Evolutionary conservation across 2,329 filamentous ascomycete species (phyloP), one percentile per base, ranked within the genome.

Genomic region (Phaeosphaeria sp.): DNA sequence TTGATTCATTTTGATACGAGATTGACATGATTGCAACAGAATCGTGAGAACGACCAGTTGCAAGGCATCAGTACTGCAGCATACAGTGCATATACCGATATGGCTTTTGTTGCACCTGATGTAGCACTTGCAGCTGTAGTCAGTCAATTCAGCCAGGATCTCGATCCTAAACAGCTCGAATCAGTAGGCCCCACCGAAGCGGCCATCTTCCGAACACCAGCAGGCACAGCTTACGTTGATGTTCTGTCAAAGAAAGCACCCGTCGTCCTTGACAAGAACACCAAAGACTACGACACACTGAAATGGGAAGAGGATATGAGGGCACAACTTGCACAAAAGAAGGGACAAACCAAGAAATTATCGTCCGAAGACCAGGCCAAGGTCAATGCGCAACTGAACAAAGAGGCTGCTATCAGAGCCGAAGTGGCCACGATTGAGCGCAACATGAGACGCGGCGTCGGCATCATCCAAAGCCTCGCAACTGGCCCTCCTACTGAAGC

Each of bases 291-390:
- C 69, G 92, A 99, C 68, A 96, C 92, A 1, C 79, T 97, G 42
- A 97, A 97, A 77, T 99, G 96, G 95, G 95, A 99, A 77, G 90
- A 94, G 74, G 95, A 99, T 63, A 83, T 99, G 7, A 85, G 93
- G 56, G 85, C 87, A 41, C 92, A 97, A 68, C 79, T 99, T 42
- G 93, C 93, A n/a, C 85, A 91, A 73, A 99, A 98, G 82, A 97
- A 94, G 77, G 94, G 94, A 1, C 87, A 91, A 59, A 88, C 92
- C 68, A 94, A 93, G 80, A 99, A 97, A 78, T 86, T 98, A 10
- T 95, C 92, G 0, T 80, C 91, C 0, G 95, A 98, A 36, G 94
- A 99, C 71, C 89, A 90, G 65, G 86, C 89, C 27, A 98, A 97
- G 77, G 91, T 98, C 56, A 94, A 95, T 52, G 90, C 91, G 6